Base-by-base conservation (phyloP, 2,329 filamentous ascomycete species). In the Curvularia eragrostidis region DNA sequence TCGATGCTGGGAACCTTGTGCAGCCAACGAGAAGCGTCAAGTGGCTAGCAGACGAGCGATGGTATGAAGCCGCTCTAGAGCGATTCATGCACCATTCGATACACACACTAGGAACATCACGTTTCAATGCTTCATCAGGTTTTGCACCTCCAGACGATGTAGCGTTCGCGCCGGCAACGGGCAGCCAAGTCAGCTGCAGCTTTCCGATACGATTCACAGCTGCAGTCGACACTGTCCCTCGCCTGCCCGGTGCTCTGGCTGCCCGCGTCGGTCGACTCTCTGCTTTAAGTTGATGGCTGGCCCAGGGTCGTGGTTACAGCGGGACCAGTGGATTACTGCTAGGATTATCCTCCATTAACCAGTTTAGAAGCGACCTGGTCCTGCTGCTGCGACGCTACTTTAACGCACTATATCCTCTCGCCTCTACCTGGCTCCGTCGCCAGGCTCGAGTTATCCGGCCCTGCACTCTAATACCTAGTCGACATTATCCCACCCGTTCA, bases 401-500 rank as follows among this genome's bases (percentile, higher is more conserved):
- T 70, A 67, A 72, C 65, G 61, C 63, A 62, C 66, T 69, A 70
- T 69, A 71, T 68, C 67, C 64, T 66, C 62, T 70, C 65, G 61
- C 63, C 68, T 62, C 59, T 67, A 67, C 66, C 67, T 67, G 70
- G 65, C 61, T 67, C 64, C 69, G 66, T 69, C 63, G 71, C 67
- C 65, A 61, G 47, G 63, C 62, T 63, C 66, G 26, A 56, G 53
- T 49, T 50, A 48, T 44, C 43, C 53, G 48, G 47, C 48, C 56
- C 49, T 60, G 66, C 70, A 72, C 68, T 72, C 67, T 72, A 68
- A 61, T 59, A 66, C 60, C 71, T 64, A 64, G 71, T 73, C 69
- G 67, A 62, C 65, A 71, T 67, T n/a, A 72, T 71, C 68, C 67
- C 66, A 61, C 72, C 71, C 71, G 68, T 72, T 66, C 70, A 32